Base-by-base conservation (phyloP, 345 rosid species). In the Clausena lansium region DNA sequence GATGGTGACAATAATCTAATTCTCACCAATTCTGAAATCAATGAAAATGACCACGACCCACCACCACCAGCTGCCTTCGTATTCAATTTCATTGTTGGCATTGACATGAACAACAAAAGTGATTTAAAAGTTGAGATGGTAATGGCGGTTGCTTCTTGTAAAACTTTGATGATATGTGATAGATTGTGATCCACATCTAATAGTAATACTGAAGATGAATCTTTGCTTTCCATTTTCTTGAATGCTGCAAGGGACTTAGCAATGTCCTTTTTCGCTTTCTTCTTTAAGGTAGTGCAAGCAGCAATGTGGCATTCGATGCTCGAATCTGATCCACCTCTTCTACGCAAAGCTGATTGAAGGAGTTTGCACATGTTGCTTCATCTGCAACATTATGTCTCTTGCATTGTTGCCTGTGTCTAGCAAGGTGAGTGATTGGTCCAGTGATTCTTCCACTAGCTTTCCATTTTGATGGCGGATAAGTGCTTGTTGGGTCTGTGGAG, bases 301-400 rank as follows among this genome's bases (percentile, higher is more conserved):
- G 77, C 28, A 41, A 85, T 61, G 47, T 76, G 58, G 6, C 54
- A 15, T 67, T 82, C 84, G 66, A 77, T 79, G 76, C 75, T 78
- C 1, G 79, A 82, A 67, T 80, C 47, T 59, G 38, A 8, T 15
- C 80, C 79, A 0, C 82, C 85, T 47, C 79, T 85, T 71, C 94
- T 77, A 4, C 94, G 85, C 8, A 90, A 72, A 75, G 88, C 83
- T 36, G 88, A 86, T 52, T 88, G 92, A 79, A 90, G 89, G 24
- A n/a, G 57, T 69, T 20, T 78, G 86, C n/a, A 85, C 77, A 73
- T 81, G 80, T 70, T 86, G 84, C 58, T 85, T 80, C 65, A 86
- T 85, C 9, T 62, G 55, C 15, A 85, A 35, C 76, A 88, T 1
- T 7, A 81, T 5, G 52, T 87, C 89, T 70, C 86, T 85, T 7